Conservation (phyloP, 257 asterid species). For the Primulina tabacum region DNA sequence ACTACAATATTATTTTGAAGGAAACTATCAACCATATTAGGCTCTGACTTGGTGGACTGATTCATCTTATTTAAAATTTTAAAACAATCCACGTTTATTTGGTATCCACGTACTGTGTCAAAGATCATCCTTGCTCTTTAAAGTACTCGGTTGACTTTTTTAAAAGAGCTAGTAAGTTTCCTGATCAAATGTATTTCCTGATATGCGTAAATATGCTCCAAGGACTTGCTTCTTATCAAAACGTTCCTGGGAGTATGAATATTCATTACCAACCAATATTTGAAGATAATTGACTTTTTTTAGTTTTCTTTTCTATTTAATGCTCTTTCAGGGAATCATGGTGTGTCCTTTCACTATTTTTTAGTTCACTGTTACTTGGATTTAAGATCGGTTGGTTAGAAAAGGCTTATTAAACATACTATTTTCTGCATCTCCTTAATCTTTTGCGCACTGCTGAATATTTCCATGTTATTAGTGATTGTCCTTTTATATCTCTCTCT, state of each 20-base stretch:
- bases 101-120: background rate
- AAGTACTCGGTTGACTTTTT: background rate
- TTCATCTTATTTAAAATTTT: background rate
- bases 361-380: background rate
- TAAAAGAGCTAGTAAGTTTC: conserved; percentile 1
- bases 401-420: background rate
- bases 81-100: background rate
- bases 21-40: background rate
- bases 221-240: background rate
- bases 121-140: background rate
- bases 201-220: background rate
- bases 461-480: background rate
- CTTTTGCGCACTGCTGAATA: background rate
- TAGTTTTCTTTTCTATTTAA: background rate
- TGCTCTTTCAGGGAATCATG: background rate
- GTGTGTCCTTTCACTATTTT: background rate
- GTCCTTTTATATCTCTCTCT: background rate
- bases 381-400: background rate
- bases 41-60: background rate
- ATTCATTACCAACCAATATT: background rate
- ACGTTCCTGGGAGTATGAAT: conserved; percentile 1
- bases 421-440: background rate
- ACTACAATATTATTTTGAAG: background rate
- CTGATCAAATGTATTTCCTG: background rate
- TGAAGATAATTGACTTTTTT: background rate